phyloP scores from a whole-genome alignment of 139 green algal species.

The Tetradesmus lagerheimii region DNA sequence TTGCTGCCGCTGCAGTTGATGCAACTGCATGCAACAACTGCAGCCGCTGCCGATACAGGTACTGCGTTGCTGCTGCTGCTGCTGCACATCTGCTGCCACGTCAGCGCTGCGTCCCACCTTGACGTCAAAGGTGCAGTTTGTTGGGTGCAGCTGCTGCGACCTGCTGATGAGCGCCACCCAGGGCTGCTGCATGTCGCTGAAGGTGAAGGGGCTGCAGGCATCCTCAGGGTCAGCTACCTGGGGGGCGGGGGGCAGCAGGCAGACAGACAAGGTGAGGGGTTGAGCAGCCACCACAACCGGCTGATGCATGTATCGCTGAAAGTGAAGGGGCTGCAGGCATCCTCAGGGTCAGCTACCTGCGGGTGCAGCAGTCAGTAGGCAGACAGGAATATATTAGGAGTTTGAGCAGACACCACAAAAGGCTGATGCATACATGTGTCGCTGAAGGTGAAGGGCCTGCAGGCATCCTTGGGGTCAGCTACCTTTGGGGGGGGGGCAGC shows the following conservation, averaged over 20 bases:
- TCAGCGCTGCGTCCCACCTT: slow-evolving; percentile 66
- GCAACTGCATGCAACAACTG: no score
- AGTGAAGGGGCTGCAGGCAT: no score
- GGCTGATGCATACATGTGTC: no score
- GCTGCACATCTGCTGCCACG: not conserved
- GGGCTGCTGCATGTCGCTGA: slow-evolving; percentile 33
- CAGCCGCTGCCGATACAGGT: not conserved
- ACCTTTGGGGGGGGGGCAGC: no score
- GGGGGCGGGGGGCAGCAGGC: not conserved
- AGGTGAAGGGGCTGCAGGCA: slow-evolving; percentile 68
- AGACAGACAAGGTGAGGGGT: no score
- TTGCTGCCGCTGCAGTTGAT: no score
- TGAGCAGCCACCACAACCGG: no score
- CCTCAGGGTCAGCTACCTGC: slow-evolving; percentile 70
- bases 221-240: slow-evolving; percentile 78
- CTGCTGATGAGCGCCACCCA: slow-evolving; percentile 82
- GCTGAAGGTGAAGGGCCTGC: no score
- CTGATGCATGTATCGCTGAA: no score
- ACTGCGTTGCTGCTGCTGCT: not conserved
- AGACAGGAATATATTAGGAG: no score
- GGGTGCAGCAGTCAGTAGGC: not conserved
- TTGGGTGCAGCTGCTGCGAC: slow-evolving; percentile 61
- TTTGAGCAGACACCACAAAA: no score
- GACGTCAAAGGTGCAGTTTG: slow-evolving; percentile 85
- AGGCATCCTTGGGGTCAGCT: no score